A percentile compares a stretch with the other conserved stretches of the same genome.
phyloP scores from a whole-genome alignment of 805 yeast genomes.

The Candida suzukii region DNA sequence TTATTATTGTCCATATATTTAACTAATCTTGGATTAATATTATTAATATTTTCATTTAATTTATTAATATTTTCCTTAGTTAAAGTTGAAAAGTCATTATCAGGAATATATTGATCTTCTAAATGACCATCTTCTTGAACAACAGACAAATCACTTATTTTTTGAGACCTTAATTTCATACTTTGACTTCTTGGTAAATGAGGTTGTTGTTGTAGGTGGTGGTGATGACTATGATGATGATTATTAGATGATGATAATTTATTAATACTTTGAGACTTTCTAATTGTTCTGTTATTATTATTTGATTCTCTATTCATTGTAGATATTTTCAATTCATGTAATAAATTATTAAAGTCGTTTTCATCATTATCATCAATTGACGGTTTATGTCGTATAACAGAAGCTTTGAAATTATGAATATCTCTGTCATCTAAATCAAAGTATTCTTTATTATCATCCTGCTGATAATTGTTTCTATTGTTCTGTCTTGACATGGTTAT shows the following conservation, averaged over 20 bases:
- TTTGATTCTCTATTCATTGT: neutral
- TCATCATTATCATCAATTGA: neutral
- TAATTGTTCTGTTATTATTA: neutral
- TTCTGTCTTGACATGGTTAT: too few species aligned
- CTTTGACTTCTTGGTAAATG: neutral
- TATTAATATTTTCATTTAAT: slow-evolving; percentile 8
- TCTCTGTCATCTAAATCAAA: too few species aligned
- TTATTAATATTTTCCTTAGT: slow-evolving; percentile 16
- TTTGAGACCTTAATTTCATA: neutral
- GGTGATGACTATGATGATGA: neutral
- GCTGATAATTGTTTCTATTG: too few species aligned
- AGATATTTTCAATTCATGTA: neutral
- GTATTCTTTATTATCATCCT: too few species aligned
- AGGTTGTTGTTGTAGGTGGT: too few species aligned
- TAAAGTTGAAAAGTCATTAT: slow-evolving; percentile 7
- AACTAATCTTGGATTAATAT: slow-evolving; percentile 3
- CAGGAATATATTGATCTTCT: slow-evolving; percentile 5
- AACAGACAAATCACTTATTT: slow-evolving; percentile 12
- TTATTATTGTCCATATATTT: slow-evolving; percentile 18
- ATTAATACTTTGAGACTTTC: neutral
- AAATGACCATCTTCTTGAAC: slow-evolving; percentile 17
- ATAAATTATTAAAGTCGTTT: neutral
- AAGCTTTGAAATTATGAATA: neutral
- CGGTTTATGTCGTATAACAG: neutral
- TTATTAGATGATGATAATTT: neutral